Base-by-base conservation (phyloP, 805 yeast species). In the Metschnikowia shivogae region DNA sequence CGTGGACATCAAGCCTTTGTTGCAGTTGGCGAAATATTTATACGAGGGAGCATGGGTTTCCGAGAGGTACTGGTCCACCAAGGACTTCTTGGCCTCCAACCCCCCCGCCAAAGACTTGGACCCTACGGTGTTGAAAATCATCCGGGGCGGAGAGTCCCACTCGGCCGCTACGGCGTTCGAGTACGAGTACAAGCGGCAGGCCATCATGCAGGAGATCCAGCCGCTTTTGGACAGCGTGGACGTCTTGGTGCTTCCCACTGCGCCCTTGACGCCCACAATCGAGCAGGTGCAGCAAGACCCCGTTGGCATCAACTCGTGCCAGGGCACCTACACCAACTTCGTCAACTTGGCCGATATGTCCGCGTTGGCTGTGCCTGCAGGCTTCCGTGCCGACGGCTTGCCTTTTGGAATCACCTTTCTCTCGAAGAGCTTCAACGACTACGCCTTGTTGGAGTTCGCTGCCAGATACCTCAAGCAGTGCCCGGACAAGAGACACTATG, bases 21-120 rank as follows among this genome's bases (percentile, higher is more conserved):
- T 87, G 49, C 86, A 85, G 31, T 73, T 92, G 46, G 99, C 98
- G 13, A 80, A 80, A 55, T 86, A 93, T 60, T 74, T 92, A 31
- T 92, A 92, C 62, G 97, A 92, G 60, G 99, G 99, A 47, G 86
- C 98, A n/a, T 92, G 99, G 99, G 98, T 92, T 9, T 88, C 95
- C 20, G 99, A 92, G 70, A 79, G 99, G 56, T 89, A 81, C 68
- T 81, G 88, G 50, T 97, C 97, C 22, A 78, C 82, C 31, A 77
- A 80, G 55, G 87, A 84, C 34, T 86, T 85, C 54, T 74, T 87
- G 46, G 78, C 78, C 26, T 73, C 85, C 6, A 76, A 81, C 58
- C 89, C 93, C 14, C 88, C 93, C 28, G 72, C 63, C 35, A 74
- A 76, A 29, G 76, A 84, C 39, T 70, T 92, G 56, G 97, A 92